Evolutionary conservation across 179 eudicot species (phyloP).

Genomic region (Patellifolia procumbens): DNA sequence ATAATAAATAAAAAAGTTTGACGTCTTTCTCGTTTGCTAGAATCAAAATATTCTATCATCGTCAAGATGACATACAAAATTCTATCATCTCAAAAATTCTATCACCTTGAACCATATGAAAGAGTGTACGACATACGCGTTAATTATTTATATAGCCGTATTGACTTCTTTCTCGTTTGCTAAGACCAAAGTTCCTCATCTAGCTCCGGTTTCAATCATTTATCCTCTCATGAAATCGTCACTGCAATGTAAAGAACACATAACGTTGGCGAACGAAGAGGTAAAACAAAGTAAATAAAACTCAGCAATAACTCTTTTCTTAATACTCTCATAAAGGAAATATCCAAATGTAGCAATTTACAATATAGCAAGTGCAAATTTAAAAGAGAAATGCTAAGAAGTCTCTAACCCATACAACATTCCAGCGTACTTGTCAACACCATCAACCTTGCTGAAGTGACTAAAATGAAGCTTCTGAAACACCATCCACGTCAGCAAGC

Average conservation of each 20-base stretch:
- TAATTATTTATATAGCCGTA: no score
- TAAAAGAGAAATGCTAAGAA: conserved; percentile 21
- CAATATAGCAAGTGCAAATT: background rate
- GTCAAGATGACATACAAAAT: no score
- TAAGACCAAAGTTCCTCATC: background rate
- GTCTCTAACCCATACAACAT: conserved; percentile 47
- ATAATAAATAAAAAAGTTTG: no score
- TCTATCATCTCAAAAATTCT: no score
- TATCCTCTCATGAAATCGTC: background rate
- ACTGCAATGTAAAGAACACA: background rate
- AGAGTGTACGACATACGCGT: no score
- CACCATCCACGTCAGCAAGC: conserved; percentile 65
- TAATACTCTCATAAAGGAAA: background rate
- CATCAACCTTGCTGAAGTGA: conserved; percentile 23
- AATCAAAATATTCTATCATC: no score
- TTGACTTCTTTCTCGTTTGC: background rate
- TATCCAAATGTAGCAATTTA: background rate
- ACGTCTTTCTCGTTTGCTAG: no score
- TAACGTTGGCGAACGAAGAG: background rate
- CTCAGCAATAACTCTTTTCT: background rate
- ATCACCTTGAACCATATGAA: no score
- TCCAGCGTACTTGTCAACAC: conserved; percentile 39
- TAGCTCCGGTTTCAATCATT: background rate
- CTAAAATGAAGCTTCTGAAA: conserved; percentile 45
- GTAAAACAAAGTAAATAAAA: background rate